A percentile compares a stretch with the other conserved stretches of the same genome.
Evolutionary conservation across 1,284 basidiomycete species (phyloP).

Genomic region (Tilletia caries): DNA sequence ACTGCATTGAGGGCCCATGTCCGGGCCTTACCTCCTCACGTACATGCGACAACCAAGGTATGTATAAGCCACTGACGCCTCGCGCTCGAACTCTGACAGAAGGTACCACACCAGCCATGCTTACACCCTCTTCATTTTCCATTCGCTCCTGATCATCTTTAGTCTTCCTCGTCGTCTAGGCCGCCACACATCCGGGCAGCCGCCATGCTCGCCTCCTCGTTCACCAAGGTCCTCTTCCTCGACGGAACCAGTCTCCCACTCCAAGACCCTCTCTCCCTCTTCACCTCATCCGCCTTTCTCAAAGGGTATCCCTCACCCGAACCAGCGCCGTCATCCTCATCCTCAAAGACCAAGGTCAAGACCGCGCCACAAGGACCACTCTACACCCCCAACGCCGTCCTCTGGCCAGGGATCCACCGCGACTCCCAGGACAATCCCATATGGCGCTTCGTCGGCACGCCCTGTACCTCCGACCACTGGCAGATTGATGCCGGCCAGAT

Average conservation of each 20-base stretch:
- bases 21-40: neutral
- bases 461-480: constrained; percentile 56
- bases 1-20: neutral
- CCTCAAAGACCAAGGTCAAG: constrained; percentile 51
- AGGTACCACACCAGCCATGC: neutral
- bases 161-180: neutral
- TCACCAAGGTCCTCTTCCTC: constrained; percentile 57
- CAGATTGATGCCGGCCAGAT: constrained; percentile 58
- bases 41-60: neutral
- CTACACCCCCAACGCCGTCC: constrained; percentile 55
- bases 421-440: constrained; percentile 59
- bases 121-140: neutral
- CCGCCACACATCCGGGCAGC: constrained; percentile 37
- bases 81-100: no score
- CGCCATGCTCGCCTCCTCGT: constrained; percentile 56
- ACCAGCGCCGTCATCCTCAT: constrained; percentile 27
- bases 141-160: neutral
- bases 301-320: neutral
- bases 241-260: constrained; percentile 57
- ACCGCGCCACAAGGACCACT: constrained; percentile 16
- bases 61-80: no score
- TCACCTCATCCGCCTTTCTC: constrained; percentile 14
- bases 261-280: constrained; percentile 44
- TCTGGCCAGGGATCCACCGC: constrained; percentile 59
- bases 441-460: constrained; percentile 57